Evolutionary conservation across 1,284 basidiomycete genomes (phyloP).

Genomic region (Apiotrichum akiyoshidainum): DNA sequence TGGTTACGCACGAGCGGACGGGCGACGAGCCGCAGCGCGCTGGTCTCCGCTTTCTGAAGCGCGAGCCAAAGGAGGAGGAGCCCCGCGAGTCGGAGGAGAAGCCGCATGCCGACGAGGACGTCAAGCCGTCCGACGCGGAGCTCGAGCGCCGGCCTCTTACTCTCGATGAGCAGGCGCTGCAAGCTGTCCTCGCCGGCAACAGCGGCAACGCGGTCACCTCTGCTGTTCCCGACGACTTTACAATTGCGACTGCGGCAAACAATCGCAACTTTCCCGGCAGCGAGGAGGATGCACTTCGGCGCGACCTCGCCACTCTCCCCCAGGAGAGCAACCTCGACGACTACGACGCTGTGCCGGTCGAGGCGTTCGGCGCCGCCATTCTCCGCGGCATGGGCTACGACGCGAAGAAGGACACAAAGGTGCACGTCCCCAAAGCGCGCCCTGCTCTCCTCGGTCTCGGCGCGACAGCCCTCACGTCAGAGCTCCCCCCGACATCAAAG

Average conservation of each 20-base stretch:
- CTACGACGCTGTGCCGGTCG: slow-evolving; percentile 85
- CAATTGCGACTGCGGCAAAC: slow-evolving; percentile 18
- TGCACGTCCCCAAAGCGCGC: slow-evolving; percentile 74
- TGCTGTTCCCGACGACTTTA: not conserved
- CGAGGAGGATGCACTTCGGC: slow-evolving; percentile 74
- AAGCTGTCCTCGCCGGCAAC: slow-evolving; percentile 39
- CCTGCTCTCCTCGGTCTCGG: slow-evolving; percentile 85
- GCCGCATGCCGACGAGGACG: slow-evolving; percentile 16
- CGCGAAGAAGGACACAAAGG: slow-evolving; percentile 61
- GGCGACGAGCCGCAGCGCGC: slow-evolving; percentile 74
- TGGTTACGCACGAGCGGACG: slow-evolving; percentile 52
- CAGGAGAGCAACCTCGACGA: slow-evolving; percentile 68
- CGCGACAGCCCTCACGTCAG: slow-evolving; percentile 61
- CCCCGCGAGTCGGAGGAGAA: slow-evolving; percentile 15
- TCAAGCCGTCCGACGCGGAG: slow-evolving; percentile 13
- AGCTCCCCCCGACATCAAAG: slow-evolving; percentile 29
- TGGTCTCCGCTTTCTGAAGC: slow-evolving; percentile 57
- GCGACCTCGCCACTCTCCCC: slow-evolving; percentile 68
- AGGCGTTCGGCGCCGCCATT: slow-evolving; percentile 88
- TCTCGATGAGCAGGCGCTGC: slow-evolving; percentile 43
- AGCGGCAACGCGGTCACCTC: not conserved
- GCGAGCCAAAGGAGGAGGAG: slow-evolving; percentile 1
- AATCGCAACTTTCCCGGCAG: not conserved
- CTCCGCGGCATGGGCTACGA: slow-evolving; percentile 94
- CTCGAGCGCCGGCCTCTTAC: slow-evolving; percentile 37